Evolutionary conservation across 164 flowering plant genomes (phyloP).

Genomic region (Aristolochia fimbriata): DNA sequence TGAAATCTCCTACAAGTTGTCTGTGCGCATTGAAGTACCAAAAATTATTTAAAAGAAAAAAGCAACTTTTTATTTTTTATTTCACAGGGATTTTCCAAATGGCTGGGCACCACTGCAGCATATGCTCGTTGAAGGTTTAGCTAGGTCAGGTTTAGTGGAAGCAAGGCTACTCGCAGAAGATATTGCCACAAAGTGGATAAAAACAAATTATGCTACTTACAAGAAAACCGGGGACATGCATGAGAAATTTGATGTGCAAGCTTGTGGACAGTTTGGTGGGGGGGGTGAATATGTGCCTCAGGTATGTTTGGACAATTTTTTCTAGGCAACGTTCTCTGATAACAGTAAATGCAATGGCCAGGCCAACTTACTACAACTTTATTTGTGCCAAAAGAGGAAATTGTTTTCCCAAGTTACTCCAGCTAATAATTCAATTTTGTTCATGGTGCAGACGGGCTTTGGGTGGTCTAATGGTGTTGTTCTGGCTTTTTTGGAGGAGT

Average conservation of each 20-base stretch:
- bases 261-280: slow-evolving; percentile 60
- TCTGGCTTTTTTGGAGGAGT: slow-evolving; percentile 81
- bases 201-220: slow-evolving; percentile 66
- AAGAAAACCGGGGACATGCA: slow-evolving; percentile 67
- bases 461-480: slow-evolving; percentile 97
- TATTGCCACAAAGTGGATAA: slow-evolving; percentile 73
- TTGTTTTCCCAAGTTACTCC: too few species aligned
- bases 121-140: slow-evolving; percentile 86
- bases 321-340: too few species aligned
- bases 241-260: slow-evolving; percentile 62
- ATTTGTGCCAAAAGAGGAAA: too few species aligned
- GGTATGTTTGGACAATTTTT: slow-evolving; percentile 23
- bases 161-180: slow-evolving; percentile 62
- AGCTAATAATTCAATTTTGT: neutral
- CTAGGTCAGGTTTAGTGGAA: slow-evolving; percentile 38
- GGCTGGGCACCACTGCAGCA: slow-evolving; percentile 98
- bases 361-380: too few species aligned
- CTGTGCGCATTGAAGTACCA: neutral
- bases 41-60: neutral
- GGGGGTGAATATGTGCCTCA: slow-evolving; percentile 78
- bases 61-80: neutral
- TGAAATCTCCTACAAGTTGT: slow-evolving; percentile 1
- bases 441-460: slow-evolving; percentile 73
- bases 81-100: slow-evolving; percentile 88
- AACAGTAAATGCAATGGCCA: too few species aligned